Base-by-base conservation (phyloP, 1,139 yeast species). In the Magnusiomyces paraingens region DNA sequence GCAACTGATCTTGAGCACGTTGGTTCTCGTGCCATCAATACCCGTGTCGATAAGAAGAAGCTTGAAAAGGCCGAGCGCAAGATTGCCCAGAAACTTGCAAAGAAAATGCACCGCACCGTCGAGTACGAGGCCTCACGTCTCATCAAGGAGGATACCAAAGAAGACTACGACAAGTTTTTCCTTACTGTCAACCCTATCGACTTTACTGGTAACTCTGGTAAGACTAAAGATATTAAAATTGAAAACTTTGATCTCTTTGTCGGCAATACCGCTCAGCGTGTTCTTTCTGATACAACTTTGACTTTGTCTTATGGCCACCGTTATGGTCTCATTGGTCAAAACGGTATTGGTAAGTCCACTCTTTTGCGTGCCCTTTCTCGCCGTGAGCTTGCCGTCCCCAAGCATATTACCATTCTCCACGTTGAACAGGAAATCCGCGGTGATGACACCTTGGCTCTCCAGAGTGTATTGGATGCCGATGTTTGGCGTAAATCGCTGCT, bases 301-400 rank as follows among this genome's bases (percentile, higher is more conserved):
- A 84, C 96, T 0, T 78, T 93, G 62, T 84, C 96, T 39, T 84
- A 85, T 67, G 99, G 99, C 54, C 89, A 89, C 71, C 81, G 99
- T 70, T 93, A 93, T 63, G 99, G 99, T 81, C 76, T 93, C 56
- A 96, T 93, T 49, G 99, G 99, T 71, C 95, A 91, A 68, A 93
- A 93, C 74, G 99, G 99, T 90, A 90, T 94, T 64, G 99, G 99
- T 84, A 93, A 93, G 69, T 91, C 98, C 45, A 93, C 99, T 0
- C 74, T 93, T 55, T 76, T 93, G 65, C 79, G 89, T 63, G 99
- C 99, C 0, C 75, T 93, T 53, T 85, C 97, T 0, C 82, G 95
- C 69, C 85, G 99, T 79, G 99, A 93, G 69, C 77, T 93, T 62
- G 83, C 89, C 56, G 86, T 93, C 62, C 98, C 99, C 17, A 89